phyloP scores from a whole-genome alignment of 805 yeast species.

The Saturnispora gosingensis region DNA sequence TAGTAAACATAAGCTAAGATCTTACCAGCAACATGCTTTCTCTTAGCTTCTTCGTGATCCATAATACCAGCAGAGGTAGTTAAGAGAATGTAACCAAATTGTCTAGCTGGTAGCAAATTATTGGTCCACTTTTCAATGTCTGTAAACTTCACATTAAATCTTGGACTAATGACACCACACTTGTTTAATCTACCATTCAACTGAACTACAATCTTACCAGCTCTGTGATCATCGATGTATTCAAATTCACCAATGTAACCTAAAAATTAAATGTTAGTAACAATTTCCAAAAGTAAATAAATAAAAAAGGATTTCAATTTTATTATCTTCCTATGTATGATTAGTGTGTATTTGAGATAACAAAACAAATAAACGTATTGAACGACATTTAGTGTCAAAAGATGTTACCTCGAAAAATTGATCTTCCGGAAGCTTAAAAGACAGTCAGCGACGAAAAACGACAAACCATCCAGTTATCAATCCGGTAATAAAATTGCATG shows the following conservation, averaged over 20 bases:
- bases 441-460: constrained; percentile 85
- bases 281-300: background rate
- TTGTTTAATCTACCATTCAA: constrained; percentile 97
- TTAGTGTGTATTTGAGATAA: background rate
- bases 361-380: background rate
- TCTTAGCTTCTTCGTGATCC: constrained; percentile 99
- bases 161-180: constrained; percentile 98
- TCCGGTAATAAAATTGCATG: constrained; percentile 49
- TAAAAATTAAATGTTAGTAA: constrained; percentile 1
- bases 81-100: constrained; percentile 94
- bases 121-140: constrained; percentile 98
- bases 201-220: constrained; percentile 94
- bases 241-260: constrained; percentile 93
- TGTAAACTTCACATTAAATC: constrained; percentile 92
- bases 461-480: constrained; percentile 98
- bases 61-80: constrained; percentile 99
- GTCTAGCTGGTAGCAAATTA: constrained; percentile 98
- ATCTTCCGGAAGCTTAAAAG: constrained; percentile 96
- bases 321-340: background rate
- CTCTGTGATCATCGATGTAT: constrained; percentile 98
- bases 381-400: background rate
- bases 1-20: constrained; percentile 97
- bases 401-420: constrained; percentile 15
- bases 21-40: constrained; percentile 99
- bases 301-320: background rate